These are phyloP conservation scores for Eutrema heterophyllum DNA, from an alignment of 345 rosid species.

Conservation along the genomic window DNA sequence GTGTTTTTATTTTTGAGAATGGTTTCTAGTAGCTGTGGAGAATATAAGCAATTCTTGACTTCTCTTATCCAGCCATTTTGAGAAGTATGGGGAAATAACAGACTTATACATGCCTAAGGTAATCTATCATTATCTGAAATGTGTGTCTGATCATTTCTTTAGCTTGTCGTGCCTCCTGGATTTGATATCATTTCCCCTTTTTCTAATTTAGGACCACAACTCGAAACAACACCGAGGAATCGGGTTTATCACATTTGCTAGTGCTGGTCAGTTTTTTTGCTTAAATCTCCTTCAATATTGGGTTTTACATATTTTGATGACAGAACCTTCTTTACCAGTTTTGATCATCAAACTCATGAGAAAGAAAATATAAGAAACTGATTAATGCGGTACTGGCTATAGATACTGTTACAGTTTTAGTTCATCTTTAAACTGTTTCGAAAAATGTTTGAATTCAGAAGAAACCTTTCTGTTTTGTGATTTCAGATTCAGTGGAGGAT, in stretches of 20 bases:
- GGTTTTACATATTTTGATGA: not conserved
- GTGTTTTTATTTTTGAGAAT: not conserved
- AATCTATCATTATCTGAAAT: constrained; percentile 9
- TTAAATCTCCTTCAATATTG: not conserved
- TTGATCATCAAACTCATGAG: not conserved
- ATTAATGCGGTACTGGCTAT: not conserved
- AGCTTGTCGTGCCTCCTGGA: not conserved
- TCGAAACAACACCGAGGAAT: constrained; percentile 92
- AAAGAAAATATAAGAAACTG: not conserved
- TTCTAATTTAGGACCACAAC: constrained; percentile 59
- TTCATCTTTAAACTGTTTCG: not conserved
- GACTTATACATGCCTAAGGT: constrained; percentile 99
- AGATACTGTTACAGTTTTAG: not conserved
- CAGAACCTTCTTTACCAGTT: not conserved
- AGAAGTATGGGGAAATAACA: constrained; percentile 85
- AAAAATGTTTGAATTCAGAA: not conserved
- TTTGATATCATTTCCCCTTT: constrained; percentile 8
- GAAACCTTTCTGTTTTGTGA: not conserved
- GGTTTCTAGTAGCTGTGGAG: not conserved
- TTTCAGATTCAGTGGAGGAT: constrained; percentile 78
- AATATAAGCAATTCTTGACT: not conserved
- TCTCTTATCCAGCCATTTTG: constrained; percentile 73
- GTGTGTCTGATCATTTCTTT: not conserved
- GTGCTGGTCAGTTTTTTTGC: constrained; percentile 54
- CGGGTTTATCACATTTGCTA: constrained; percentile 87